Conservation (phyloP, 1,284 basidiomycete genomes). For the Neolentinus lepideus region DNA sequence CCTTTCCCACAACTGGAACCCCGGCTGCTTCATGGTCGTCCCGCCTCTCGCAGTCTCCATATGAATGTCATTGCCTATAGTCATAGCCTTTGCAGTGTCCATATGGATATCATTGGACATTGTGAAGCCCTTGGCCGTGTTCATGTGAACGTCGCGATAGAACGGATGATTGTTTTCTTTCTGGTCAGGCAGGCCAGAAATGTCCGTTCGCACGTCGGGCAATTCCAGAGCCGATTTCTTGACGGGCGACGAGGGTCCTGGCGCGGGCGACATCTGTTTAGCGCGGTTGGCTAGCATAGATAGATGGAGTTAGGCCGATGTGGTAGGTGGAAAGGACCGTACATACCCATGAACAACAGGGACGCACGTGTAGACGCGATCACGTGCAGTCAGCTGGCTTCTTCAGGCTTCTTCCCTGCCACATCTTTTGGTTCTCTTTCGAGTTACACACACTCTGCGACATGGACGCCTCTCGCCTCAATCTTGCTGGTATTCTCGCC, state of each 20-base stretch:
- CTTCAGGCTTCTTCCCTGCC: too few species aligned
- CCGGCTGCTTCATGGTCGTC: slow-evolving; percentile 44
- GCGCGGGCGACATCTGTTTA: not conserved
- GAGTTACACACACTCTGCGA: slow-evolving; percentile 15
- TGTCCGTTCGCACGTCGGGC: not conserved
- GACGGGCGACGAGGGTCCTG: not conserved
- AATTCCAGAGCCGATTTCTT: not conserved
- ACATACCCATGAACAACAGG: not conserved
- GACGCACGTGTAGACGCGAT: not conserved
- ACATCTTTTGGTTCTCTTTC: slow-evolving; percentile 20
- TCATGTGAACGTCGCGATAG: slow-evolving; percentile 58
- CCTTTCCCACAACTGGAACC: slow-evolving; percentile 76
- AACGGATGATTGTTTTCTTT: slow-evolving; percentile 6
- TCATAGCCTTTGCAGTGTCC: slow-evolving; percentile 54
- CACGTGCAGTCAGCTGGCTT: not conserved
- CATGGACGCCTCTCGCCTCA: slow-evolving; percentile 51
- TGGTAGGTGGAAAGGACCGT: not conserved
- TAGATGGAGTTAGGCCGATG: too few species aligned
- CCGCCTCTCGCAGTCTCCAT: slow-evolving; percentile 58
- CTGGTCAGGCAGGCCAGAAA: not conserved
- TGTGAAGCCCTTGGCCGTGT: slow-evolving; percentile 53
- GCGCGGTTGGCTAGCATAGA: slow-evolving; percentile 1
- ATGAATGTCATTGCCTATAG: slow-evolving; percentile 43
- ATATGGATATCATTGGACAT: slow-evolving; percentile 53
- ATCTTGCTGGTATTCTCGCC: slow-evolving; percentile 49